These are phyloP conservation scores for Rhodotorula sp. DNA, from an alignment of 1,284 basidiomycete species.

Conservation along the genomic window DNA sequence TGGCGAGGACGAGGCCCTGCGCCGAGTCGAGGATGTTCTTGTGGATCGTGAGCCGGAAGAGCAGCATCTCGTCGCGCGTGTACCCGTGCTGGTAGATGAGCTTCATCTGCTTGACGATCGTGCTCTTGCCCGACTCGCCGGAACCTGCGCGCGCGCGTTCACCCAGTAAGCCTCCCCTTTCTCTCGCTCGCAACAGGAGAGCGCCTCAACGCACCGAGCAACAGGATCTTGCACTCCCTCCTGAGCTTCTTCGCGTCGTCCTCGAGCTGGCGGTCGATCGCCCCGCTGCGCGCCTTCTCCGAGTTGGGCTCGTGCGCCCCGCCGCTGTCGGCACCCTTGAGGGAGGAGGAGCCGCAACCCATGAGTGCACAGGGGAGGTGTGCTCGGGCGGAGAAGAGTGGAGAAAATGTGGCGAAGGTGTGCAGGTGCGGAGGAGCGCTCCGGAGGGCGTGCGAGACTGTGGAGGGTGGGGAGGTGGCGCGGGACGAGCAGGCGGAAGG, in stretches of 20 bases:
- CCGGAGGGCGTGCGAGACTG: no score
- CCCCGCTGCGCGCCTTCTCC: constrained; percentile 46
- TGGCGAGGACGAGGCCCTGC: constrained; percentile 83
- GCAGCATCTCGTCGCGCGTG: constrained; percentile 72
- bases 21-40: constrained; percentile 77
- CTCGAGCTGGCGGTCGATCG: constrained; percentile 60
- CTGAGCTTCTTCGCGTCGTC: constrained; percentile 66
- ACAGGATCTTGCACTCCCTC: constrained; percentile 90
- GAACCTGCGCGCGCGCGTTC: constrained; percentile 97
- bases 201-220: constrained; percentile 67
- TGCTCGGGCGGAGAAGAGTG: not conserved
- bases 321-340: not conserved
- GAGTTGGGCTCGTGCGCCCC: constrained; percentile 6
- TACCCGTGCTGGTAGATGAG: constrained; percentile 97
- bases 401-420: no score
- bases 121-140: constrained; percentile 51
- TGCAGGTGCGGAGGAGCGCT: not conserved
- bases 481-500: no score
- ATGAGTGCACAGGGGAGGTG: not conserved
- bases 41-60: constrained; percentile 73
- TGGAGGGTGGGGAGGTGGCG: not conserved
- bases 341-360: constrained; percentile 36
- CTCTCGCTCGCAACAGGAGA: not conserved
- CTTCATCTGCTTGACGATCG: constrained; percentile 56
- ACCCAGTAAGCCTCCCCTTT: constrained; percentile 60